Percentiles rank a stretch among this genome's conserved stretches.
These are phyloP conservation scores for Blastobotrys peoriensis DNA, from an alignment of 805 yeast species.

Conservation along the genomic window DNA sequence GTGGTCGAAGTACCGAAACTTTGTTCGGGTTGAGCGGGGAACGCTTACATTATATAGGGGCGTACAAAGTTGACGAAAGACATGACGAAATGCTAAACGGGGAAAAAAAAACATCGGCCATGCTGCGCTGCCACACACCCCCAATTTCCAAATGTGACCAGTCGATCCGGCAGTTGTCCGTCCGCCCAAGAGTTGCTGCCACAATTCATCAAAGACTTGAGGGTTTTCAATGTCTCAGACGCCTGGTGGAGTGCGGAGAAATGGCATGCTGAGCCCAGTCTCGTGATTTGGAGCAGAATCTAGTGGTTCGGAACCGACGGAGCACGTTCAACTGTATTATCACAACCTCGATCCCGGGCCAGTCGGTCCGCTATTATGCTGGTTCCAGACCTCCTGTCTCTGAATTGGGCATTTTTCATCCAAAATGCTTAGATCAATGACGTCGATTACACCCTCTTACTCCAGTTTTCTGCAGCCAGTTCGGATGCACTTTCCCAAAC, in stretches of 20 bases:
- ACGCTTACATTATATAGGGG: neutral
- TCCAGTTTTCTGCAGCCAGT: too few species aligned
- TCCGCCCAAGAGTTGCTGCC: neutral
- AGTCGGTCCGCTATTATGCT: too few species aligned
- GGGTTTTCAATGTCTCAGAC: neutral
- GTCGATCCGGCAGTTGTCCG: neutral
- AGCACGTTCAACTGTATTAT: too few species aligned
- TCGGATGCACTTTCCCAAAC: too few species aligned
- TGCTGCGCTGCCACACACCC: conserved; percentile 1
- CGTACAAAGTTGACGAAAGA: neutral
- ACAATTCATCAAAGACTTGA: neutral
- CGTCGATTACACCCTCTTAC: too few species aligned
- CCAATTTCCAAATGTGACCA: neutral
- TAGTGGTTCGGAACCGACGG: too few species aligned
- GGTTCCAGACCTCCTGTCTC: too few species aligned
- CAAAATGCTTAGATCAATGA: too few species aligned
- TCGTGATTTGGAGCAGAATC: neutral
- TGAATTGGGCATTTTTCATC: too few species aligned
- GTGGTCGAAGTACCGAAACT: neutral
- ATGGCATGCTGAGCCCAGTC: neutral
- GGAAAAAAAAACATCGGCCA: neutral
- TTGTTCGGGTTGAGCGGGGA: neutral
- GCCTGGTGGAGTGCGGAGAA: neutral
- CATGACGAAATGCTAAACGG: neutral
- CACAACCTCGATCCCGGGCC: too few species aligned